These are phyloP conservation scores for Fulvia fulva DNA, from an alignment of 2,329 filamentous ascomycete species.

Conservation along the genomic window DNA sequence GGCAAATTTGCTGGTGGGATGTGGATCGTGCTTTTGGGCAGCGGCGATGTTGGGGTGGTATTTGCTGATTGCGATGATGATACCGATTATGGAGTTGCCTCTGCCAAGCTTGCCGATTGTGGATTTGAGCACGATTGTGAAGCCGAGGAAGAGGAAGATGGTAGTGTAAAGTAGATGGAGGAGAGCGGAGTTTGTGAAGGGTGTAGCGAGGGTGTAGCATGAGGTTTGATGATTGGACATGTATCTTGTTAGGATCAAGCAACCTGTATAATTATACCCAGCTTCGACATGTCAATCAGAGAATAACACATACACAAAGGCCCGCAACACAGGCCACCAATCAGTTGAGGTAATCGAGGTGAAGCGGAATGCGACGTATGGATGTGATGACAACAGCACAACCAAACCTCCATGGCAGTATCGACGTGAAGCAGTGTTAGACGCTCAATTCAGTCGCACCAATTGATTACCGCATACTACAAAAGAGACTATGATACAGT, in stretches of 20 bases:
- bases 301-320: too few relatives aligned
- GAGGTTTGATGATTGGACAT: too few relatives aligned
- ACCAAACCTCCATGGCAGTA: too few relatives aligned
- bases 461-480: not conserved
- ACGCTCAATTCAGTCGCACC: not conserved
- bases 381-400: not conserved
- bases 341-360: too few relatives aligned
- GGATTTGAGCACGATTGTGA: constrained; percentile 16
- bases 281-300: too few relatives aligned
- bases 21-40: constrained; percentile 19
- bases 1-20: constrained; percentile 11
- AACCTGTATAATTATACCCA: too few relatives aligned
- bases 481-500: not conserved
- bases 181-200: not conserved
- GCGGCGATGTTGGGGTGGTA: constrained; percentile 22
- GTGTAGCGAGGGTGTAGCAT: too few relatives aligned
- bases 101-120: constrained; percentile 16
- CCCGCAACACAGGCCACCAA: too few relatives aligned
- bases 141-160: constrained; percentile 12
- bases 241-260: too few relatives aligned
- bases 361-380: too few relatives aligned
- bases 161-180: not conserved
- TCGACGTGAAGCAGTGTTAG: too few relatives aligned
- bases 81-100: constrained; percentile 21
- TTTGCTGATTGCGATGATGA: constrained; percentile 18